Evolutionary conservation across 176 grass and related monocot species (phyloP).

Genomic region (Triticum timopheevii): DNA sequence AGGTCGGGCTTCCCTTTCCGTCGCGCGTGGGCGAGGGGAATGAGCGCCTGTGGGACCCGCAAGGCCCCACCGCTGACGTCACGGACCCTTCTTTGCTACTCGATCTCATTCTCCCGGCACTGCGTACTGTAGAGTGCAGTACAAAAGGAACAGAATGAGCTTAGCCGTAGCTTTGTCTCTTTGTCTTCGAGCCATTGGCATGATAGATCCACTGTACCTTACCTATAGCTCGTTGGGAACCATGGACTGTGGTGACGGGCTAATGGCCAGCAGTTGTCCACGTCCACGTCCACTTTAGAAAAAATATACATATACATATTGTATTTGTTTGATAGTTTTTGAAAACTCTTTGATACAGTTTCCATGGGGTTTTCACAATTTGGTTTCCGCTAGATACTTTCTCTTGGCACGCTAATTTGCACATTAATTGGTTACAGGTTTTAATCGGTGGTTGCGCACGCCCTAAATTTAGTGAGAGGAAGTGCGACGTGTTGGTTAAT

Average conservation of each 20-base stretch:
- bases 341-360: neutral
- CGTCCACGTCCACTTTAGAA: neutral
- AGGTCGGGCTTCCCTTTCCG: slow-evolving; percentile 34
- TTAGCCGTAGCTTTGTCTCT: neutral
- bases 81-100: slow-evolving; percentile 10
- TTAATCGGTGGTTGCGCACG: neutral
- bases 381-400: neutral
- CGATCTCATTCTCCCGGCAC: slow-evolving; percentile 20
- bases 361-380: neutral
- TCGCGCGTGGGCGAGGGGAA: slow-evolving; percentile 60
- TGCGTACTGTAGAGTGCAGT: neutral
- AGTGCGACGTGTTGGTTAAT: neutral
- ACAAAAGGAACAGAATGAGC: slow-evolving; percentile 17
- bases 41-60: slow-evolving; percentile 32
- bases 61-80: slow-evolving; percentile 32
- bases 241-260: neutral
- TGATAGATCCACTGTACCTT: neutral
- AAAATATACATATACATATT: neutral
- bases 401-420: neutral
- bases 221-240: neutral
- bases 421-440: neutral
- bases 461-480: neutral
- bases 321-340: neutral
- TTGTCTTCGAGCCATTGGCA: neutral
- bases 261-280: slow-evolving; percentile 18